phyloP scores from a whole-genome alignment of 371 early-diverging fungal species.

The Haplosporangium sp. region DNA sequence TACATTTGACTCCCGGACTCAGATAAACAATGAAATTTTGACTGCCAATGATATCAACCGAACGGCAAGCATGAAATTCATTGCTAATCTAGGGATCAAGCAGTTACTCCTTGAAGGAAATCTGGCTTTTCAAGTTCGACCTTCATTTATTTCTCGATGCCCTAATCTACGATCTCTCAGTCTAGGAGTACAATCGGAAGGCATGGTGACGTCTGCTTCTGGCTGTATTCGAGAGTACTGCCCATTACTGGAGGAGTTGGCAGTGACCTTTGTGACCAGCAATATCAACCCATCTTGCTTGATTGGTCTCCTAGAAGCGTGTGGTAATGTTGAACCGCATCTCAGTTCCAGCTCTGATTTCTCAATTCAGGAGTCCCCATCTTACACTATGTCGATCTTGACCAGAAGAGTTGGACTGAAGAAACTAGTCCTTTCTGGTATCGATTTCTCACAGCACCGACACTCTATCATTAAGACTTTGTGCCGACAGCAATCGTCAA shows the following conservation, averaged over 20 bases:
- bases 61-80: background rate
- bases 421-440: background rate
- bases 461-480: background rate
- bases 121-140: background rate
- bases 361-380: background rate
- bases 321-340: background rate
- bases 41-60: background rate
- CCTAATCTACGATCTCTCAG: background rate
- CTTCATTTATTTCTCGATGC: background rate
- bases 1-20: background rate
- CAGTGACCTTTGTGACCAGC: background rate
- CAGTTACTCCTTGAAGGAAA: background rate
- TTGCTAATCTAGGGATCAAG: background rate
- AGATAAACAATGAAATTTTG: no score
- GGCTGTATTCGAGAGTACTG: background rate
- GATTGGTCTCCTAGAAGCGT: background rate
- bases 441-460: background rate
- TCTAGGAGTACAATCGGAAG: background rate
- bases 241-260: conserved; percentile 5
- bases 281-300: background rate
- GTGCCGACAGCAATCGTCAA: background rate
- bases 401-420: background rate
- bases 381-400: background rate
- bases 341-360: background rate
- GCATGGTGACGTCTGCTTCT: background rate